A percentile compares a stretch with the other conserved stretches of the same genome.
These are phyloP conservation scores for Ceratocystis destructans DNA, from an alignment of 2,329 filamentous ascomycete genomes.

Conservation along the genomic window DNA sequence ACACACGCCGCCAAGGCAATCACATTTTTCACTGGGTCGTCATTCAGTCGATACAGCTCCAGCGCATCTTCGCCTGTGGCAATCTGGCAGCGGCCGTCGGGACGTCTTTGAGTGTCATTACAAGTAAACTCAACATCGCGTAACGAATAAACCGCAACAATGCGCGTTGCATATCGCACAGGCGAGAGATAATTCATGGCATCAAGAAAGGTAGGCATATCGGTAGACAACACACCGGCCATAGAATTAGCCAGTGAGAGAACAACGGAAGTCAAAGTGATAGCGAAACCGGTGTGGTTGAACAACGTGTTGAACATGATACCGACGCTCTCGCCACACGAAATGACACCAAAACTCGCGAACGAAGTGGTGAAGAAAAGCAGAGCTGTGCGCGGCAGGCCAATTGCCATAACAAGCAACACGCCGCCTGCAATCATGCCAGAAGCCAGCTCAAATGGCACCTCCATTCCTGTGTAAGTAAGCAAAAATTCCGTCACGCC, in stretches of 20 bases:
- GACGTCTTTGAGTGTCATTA: conserved; percentile 42
- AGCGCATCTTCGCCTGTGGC: conserved; percentile 53
- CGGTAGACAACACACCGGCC: conserved; percentile 55
- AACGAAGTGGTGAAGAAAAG: conserved; percentile 57
- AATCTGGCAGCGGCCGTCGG: conserved; percentile 49
- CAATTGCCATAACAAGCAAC: conserved; percentile 49
- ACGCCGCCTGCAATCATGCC: conserved; percentile 53
- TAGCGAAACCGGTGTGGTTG: conserved; percentile 58
- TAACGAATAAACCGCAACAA: conserved; percentile 53
- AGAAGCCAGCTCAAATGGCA: conserved; percentile 56
- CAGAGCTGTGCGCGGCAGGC: conserved; percentile 45
- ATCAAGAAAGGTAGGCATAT: conserved; percentile 52
- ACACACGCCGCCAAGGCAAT: conserved; percentile 49
- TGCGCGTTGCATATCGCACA: conserved; percentile 54
- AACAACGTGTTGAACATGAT: conserved; percentile 73
- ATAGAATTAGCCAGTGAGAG: conserved; percentile 58
- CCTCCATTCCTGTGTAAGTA: conserved; percentile 55
- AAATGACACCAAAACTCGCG: conserved; percentile 59
- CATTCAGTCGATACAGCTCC: conserved; percentile 51
- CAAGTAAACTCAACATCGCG: conserved; percentile 50
- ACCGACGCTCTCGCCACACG: conserved; percentile 59
- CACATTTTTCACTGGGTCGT: conserved; percentile 46
- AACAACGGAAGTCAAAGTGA: conserved; percentile 57
- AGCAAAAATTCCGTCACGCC: conserved; percentile 56
- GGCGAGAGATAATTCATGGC: conserved; percentile 60